Percentiles rank a stretch among this genome's conserved stretches.
Evolutionary conservation across 306 rosid species (phyloP).

Genomic region (Pueraria montana): DNA sequence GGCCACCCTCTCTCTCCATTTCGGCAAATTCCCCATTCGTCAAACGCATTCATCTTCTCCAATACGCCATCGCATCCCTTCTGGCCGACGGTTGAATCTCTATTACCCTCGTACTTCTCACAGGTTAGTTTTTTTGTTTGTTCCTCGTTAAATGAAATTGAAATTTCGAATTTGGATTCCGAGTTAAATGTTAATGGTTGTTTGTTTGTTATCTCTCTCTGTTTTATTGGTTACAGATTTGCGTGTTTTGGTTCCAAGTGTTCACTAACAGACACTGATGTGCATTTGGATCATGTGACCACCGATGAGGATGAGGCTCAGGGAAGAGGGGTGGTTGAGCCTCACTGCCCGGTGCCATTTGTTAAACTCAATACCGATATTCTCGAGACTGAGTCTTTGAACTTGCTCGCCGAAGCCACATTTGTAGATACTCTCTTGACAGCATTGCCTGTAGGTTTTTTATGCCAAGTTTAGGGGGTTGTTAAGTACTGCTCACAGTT

Average conservation of each 20-base stretch:
- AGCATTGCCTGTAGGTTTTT: slow-evolving; percentile 76
- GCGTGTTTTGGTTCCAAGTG: slow-evolving; percentile 67
- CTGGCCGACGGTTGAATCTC: slow-evolving; percentile 67
- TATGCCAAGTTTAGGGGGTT: not conserved
- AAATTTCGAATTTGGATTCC: slow-evolving; percentile 18
- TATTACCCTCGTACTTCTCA: slow-evolving; percentile 48
- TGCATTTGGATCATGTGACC: slow-evolving; percentile 60
- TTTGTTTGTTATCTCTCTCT: not conserved
- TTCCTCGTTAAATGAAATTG: not conserved
- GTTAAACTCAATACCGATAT: slow-evolving; percentile 67
- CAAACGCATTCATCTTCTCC: slow-evolving; percentile 58
- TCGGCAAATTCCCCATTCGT: slow-evolving; percentile 51
- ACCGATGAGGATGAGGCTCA: slow-evolving; percentile 59
- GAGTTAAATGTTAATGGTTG: not conserved
- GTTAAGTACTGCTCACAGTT: slow-evolving; percentile 32
- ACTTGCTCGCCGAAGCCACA: slow-evolving; percentile 65
- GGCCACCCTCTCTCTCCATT: slow-evolving; percentile 54
- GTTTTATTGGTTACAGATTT: slow-evolving; percentile 57
- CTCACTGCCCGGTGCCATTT: slow-evolving; percentile 67
- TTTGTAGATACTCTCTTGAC: slow-evolving; percentile 85
- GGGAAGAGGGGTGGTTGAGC: slow-evolving; percentile 61
- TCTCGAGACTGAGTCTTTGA: slow-evolving; percentile 76
- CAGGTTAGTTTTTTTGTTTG: slow-evolving; percentile 44
- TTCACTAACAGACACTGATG: slow-evolving; percentile 72
- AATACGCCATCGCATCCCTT: slow-evolving; percentile 71